Evolutionary conservation across 139 green algal species (phyloP).

Genomic region (Dunaliella sp.): DNA sequence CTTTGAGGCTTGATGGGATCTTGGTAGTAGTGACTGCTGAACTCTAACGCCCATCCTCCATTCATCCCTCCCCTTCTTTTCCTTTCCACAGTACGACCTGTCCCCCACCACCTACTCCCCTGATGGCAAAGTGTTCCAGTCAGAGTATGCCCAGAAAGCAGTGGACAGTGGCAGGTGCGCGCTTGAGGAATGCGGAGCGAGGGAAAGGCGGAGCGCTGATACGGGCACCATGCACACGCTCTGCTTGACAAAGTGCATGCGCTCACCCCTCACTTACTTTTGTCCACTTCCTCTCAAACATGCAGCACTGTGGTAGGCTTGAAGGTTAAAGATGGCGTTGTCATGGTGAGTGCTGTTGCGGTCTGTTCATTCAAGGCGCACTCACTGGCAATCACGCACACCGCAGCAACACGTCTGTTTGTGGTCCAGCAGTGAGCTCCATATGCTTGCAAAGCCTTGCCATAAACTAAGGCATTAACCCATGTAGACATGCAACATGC

Average conservation of each 20-base stretch:
- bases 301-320: slow-evolving; percentile 92
- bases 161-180: slow-evolving; percentile 93
- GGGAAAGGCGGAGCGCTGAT: too few relatives aligned
- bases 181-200: too few relatives aligned
- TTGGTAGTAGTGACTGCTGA: too few relatives aligned
- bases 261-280: neutral
- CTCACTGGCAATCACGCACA: too few relatives aligned
- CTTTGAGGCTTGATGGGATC: too few relatives aligned
- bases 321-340: slow-evolving; percentile 94
- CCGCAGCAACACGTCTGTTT: too few relatives aligned
- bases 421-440: too few relatives aligned
- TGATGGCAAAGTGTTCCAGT: slow-evolving; percentile 97
- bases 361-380: too few relatives aligned
- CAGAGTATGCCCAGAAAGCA: slow-evolving; percentile 98
- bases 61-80: too few relatives aligned
- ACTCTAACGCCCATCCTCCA: too few relatives aligned
- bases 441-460: neutral
- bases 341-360: slow-evolving; percentile 81
- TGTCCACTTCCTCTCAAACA: neutral
- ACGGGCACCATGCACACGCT: neutral
- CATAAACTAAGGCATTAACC: neutral
- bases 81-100: slow-evolving; percentile 97
- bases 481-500: neutral
- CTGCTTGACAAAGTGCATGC: neutral
- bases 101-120: slow-evolving; percentile 94